These are phyloP conservation scores for Amanita rubescens DNA, from an alignment of 768 basidiomycete genomes.

Conservation along the genomic window DNA sequence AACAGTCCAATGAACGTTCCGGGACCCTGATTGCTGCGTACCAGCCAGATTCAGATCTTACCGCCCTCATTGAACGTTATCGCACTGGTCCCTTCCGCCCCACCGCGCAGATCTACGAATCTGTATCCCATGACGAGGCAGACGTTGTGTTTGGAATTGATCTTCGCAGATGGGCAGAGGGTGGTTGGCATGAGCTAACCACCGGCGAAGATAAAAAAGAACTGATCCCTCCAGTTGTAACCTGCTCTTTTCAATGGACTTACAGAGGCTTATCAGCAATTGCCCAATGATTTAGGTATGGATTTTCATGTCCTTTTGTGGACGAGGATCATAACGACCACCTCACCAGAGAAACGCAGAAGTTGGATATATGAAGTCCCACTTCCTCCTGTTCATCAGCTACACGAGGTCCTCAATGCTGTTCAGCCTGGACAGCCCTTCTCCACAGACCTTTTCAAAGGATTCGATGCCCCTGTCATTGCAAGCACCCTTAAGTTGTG, in stretches of 20 bases:
- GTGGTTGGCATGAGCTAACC: constrained; percentile 57
- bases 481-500: constrained; percentile 85
- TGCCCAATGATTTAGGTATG: constrained; percentile 60
- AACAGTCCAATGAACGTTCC: constrained; percentile 60
- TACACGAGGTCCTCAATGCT: constrained; percentile 78
- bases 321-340: background rate
- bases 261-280: constrained; percentile 50
- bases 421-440: constrained; percentile 53
- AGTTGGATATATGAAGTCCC: constrained; percentile 96
- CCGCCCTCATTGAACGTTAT: constrained; percentile 84
- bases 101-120: constrained; percentile 78
- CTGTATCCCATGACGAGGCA: constrained; percentile 70
- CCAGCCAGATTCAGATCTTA: constrained; percentile 83
- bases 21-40: constrained; percentile 73
- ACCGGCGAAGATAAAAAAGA: constrained; percentile 55
- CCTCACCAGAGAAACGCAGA: constrained; percentile 65
- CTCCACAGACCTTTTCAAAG: constrained; percentile 40
- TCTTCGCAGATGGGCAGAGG: constrained; percentile 85
- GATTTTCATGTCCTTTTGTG: constrained; percentile 4
- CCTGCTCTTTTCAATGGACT: constrained; percentile 58
- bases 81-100: constrained; percentile 93
- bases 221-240: constrained; percentile 65
- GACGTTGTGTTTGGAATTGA: constrained; percentile 92
- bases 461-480: constrained; percentile 81
- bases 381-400: constrained; percentile 71